phyloP scores from a whole-genome alignment of 306 rosid species.

The Carpinus viminea region DNA sequence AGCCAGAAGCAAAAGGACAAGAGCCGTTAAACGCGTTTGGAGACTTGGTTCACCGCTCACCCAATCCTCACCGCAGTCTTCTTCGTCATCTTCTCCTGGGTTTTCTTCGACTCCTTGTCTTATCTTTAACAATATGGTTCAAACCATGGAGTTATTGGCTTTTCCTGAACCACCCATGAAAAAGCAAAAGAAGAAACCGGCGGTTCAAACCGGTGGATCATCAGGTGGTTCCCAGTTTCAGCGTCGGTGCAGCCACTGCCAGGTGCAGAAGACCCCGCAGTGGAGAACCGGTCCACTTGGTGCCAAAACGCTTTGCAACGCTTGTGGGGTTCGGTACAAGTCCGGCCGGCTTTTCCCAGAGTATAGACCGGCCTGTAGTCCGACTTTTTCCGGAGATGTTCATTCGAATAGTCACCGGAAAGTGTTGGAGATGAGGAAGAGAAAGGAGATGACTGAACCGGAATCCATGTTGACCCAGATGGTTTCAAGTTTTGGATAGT shows the following conservation, averaged over 20 bases:
- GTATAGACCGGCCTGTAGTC: conserved; percentile 96
- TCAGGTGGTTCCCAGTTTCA: conserved; percentile 39
- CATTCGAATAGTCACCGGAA: conserved; percentile 94
- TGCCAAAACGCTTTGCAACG: conserved; percentile 85
- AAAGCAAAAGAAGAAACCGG: conserved; percentile 59
- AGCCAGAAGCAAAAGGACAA: conserved; percentile 49
- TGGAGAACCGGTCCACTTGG: conserved; percentile 96
- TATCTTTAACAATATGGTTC: conserved; percentile 27
- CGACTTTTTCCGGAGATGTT: conserved; percentile 61
- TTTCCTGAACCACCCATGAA: conserved; percentile 49
- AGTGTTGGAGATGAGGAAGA: conserved; percentile 82
- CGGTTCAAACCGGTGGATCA: conserved; percentile 31
- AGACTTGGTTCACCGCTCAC: conserved; percentile 23
- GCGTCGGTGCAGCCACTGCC: conserved; percentile 89
- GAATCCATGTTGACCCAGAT: conserved; percentile 36
- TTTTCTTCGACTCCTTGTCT: conserved; percentile 35
- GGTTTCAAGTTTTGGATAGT: conserved; percentile 49
- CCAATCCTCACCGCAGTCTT: conserved; percentile 46
- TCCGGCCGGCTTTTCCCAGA: conserved; percentile 91
- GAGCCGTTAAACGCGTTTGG: conserved; percentile 35
- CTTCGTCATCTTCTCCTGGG: conserved; percentile 46
- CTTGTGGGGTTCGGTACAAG: conserved; percentile 92
- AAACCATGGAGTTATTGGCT: conserved; percentile 1
- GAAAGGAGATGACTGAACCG: conserved; percentile 51
- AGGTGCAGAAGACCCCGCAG: conserved; percentile 89